A percentile compares a stretch with the other conserved stretches of the same genome.
Conservation (phyloP, 257 asterid species). For the Cinchona pubescens region DNA sequence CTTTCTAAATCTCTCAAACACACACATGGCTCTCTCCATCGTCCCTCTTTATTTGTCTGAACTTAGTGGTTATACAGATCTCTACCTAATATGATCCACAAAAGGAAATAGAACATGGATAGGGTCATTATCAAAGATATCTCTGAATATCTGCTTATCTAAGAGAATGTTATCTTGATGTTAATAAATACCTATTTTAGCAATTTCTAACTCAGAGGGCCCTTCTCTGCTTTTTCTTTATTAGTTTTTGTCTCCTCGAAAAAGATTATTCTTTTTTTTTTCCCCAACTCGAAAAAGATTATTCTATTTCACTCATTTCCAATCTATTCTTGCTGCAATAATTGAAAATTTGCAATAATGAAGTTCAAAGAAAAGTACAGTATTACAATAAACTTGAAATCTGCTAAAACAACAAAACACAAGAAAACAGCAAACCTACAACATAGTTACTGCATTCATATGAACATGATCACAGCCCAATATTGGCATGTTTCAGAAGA, state of each 20-base stretch:
- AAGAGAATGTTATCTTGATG: conserved; percentile 23
- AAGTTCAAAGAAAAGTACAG: background rate
- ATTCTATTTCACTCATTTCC: background rate
- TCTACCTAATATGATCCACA: background rate
- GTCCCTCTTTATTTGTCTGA: background rate
- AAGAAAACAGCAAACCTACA: conserved; percentile 2
- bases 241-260: background rate
- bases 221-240: conserved; percentile 13
- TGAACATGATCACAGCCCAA: background rate
- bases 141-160: conserved; percentile 9
- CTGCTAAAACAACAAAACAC: background rate
- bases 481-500: conserved; percentile 13
- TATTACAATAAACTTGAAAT: background rate
- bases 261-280: conserved; percentile 1
- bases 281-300: background rate
- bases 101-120: background rate
- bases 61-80: background rate
- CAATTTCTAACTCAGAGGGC: conserved; percentile 16
- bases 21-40: background rate
- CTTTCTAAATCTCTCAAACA: background rate
- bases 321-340: conserved; percentile 1
- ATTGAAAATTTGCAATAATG: conserved; percentile 13
- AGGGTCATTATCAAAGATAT: no score
- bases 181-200: background rate
- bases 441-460: background rate